Base-by-base conservation (phyloP, 768 basidiomycete genomes). In the Fibroporia radiculosa region DNA sequence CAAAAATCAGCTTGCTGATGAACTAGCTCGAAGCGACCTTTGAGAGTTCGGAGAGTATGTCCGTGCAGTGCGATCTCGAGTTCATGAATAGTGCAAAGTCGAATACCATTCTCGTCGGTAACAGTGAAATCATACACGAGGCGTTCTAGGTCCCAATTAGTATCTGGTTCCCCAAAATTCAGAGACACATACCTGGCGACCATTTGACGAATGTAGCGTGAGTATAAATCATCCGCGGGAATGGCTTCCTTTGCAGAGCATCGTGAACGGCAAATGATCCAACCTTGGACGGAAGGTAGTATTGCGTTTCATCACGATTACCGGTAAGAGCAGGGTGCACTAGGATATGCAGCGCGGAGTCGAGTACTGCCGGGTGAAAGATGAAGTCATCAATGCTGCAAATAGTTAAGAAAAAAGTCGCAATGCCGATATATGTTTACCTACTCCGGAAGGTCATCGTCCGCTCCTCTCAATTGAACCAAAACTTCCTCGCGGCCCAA, bases 291-390 rank as follows among this genome's bases (percentile, higher is more conserved):
- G 65, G 66, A 13, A 67, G 54, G 42, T 62, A 66, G 50, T 63
- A 66, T 19, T 48, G 50, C 29, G 52, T 58, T 7, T 45, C 48
- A 39, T 63, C 59, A 22, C 45, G 47, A 40, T 61, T 55, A 3
- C 60, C 61, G 13, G 59, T 62, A 43, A 68, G 50, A 1, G 55
- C 42, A 20, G 55, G 59, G 45, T 65, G 62, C 1, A 63, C 54
- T 4, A 58, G 45, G 25, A 60, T 51, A 25, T 69, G 67, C 10
- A 70, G 35, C 28, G 61, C 62, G 1, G 63, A 58, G 44, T 70
- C 69, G 6, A 71, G 47, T 14, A 68, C 59, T 2, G 65, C 64
- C 1, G 67, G 66, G 20, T 44, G 42, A 3, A 44, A 23, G 6
- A 20, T 10, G 27, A 34, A 44, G 4, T 22, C 11, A 3, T 24